phyloP scores from a whole-genome alignment of 306 rosid genomes.

The Trifolium dubium region DNA sequence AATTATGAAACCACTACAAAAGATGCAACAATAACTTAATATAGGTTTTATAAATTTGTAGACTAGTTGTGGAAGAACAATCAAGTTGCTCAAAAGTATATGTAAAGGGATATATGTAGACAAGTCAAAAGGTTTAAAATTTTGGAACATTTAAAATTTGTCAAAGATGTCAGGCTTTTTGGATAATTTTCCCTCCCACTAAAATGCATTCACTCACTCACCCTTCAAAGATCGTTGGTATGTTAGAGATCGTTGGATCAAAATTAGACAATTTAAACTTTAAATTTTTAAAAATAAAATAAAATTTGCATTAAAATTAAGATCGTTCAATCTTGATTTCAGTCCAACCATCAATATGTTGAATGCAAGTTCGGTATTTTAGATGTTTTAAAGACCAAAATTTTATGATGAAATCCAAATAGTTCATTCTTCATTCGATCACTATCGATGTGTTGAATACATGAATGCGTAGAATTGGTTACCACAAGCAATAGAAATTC shows the following conservation, averaged over 20 bases:
- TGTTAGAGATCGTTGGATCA: neutral
- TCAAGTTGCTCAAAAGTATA: constrained; percentile 23
- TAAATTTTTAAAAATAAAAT: no score
- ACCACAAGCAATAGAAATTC: neutral
- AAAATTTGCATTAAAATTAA: no score
- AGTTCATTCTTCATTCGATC: neutral
- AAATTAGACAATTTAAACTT: neutral
- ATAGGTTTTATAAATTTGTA: neutral
- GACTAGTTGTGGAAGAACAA: constrained; percentile 22
- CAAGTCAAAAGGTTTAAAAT: constrained; percentile 48
- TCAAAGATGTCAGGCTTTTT: constrained; percentile 52
- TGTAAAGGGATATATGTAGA: neutral
- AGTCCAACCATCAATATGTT: no score
- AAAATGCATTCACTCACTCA: neutral
- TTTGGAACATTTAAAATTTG: constrained; percentile 24
- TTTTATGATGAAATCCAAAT: no score
- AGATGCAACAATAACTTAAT: constrained; percentile 22
- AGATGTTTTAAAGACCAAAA: no score
- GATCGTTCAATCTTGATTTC: no score
- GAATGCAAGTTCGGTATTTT: no score
- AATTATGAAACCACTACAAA: constrained; percentile 36
- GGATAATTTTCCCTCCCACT: neutral
- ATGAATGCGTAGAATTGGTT: neutral
- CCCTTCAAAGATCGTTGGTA: neutral
- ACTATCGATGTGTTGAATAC: neutral